Evolutionary conservation across 2,329 filamentous ascomycete genomes (phyloP).

Genomic region (Penicillium sp.): DNA sequence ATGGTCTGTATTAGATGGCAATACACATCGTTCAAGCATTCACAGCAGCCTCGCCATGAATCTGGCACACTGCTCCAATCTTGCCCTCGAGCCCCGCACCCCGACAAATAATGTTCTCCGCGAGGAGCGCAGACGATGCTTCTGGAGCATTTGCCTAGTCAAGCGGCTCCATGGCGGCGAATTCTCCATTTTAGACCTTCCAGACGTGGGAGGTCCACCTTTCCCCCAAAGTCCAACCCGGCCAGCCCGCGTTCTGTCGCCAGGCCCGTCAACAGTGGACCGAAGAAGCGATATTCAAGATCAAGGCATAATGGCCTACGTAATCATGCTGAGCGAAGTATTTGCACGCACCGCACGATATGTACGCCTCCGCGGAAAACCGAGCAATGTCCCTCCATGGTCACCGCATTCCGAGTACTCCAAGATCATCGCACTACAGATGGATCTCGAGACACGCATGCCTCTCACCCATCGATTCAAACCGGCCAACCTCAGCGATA

Average conservation of each 20-base stretch:
- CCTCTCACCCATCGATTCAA: slow-evolving; percentile 50
- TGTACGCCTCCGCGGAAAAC: slow-evolving; percentile 44
- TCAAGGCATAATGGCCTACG: slow-evolving; percentile 46
- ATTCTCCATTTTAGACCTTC: slow-evolving; percentile 38
- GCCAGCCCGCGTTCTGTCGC: slow-evolving; percentile 23
- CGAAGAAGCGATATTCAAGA: slow-evolving; percentile 30
- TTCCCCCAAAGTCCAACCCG: slow-evolving; percentile 38
- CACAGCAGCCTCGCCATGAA: slow-evolving; percentile 46
- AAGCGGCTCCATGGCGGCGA: slow-evolving; percentile 44
- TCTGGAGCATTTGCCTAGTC: slow-evolving; percentile 43
- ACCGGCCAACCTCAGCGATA: slow-evolving; percentile 45
- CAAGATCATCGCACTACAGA: slow-evolving; percentile 47
- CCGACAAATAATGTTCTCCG: slow-evolving; percentile 17
- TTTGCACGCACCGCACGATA: slow-evolving; percentile 48
- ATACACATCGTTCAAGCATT: slow-evolving; percentile 42
- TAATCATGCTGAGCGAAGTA: slow-evolving; percentile 44
- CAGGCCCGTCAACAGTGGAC: slow-evolving; percentile 18
- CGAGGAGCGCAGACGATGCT: slow-evolving; percentile 38
- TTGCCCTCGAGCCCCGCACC: slow-evolving; percentile 35
- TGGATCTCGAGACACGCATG: slow-evolving; percentile 51
- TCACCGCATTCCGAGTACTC: slow-evolving; percentile 51
- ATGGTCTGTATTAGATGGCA: slow-evolving; percentile 36
- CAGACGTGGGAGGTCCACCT: slow-evolving; percentile 33
- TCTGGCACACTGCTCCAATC: slow-evolving; percentile 43
- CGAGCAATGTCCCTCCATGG: slow-evolving; percentile 45